phyloP scores from a whole-genome alignment of 1,139 yeast genomes.

The Suhomyces ambrosiae region DNA sequence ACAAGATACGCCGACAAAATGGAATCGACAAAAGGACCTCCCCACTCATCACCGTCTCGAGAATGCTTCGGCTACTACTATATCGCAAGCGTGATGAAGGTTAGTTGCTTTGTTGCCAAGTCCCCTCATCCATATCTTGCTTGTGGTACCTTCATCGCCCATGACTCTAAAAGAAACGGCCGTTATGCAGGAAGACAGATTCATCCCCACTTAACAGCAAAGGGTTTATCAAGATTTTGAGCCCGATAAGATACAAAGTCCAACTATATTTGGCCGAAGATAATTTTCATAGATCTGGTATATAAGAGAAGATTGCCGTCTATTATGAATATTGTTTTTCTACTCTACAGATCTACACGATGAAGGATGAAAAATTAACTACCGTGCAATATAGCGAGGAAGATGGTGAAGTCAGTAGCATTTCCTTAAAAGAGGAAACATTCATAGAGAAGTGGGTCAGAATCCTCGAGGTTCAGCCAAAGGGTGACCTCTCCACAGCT shows the following conservation, averaged over 20 bases:
- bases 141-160: too few species aligned
- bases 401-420: slow-evolving; percentile 43
- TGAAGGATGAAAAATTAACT: slow-evolving; percentile 1
- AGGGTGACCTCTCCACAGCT: slow-evolving; percentile 39
- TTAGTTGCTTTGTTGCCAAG: too few species aligned
- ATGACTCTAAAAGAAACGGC: too few species aligned
- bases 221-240: too few species aligned
- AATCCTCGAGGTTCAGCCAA: slow-evolving; percentile 27
- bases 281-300: neutral
- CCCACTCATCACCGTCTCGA: too few species aligned
- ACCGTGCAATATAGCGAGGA: slow-evolving; percentile 22
- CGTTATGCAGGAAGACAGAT: too few species aligned
- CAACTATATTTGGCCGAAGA: neutral
- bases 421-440: slow-evolving; percentile 7
- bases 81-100: too few species aligned
- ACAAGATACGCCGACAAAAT: neutral
- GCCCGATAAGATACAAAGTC: too few species aligned
- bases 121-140: too few species aligned
- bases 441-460: slow-evolving; percentile 7
- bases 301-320: neutral
- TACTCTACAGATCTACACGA: neutral
- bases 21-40: too few species aligned
- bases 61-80: too few species aligned
- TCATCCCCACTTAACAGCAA: too few species aligned
- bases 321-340: neutral